A percentile compares a stretch with the other conserved stretches of the same genome.
Evolutionary conservation across 169 alveolate genomes (phyloP).

Genomic region (Eimeria zaria): DNA sequence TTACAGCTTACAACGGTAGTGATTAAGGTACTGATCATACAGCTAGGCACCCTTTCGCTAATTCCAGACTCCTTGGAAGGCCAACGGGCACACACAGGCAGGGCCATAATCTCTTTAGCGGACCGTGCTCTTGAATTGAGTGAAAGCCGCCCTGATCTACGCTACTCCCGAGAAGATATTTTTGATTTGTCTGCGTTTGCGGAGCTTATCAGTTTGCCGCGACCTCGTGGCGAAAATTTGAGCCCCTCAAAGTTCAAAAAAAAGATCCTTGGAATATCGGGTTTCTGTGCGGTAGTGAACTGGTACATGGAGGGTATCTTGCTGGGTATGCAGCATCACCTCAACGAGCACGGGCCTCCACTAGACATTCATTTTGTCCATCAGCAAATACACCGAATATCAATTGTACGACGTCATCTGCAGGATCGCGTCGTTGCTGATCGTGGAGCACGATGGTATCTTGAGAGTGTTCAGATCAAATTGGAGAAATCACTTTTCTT

Average conservation of each 20-base stretch:
- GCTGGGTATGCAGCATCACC: neutral
- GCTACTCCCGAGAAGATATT: neutral
- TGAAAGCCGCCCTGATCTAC: neutral
- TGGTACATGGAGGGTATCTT: neutral
- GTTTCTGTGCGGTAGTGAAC: neutral
- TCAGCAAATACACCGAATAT: neutral
- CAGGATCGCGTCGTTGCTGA: neutral
- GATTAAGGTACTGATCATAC: neutral
- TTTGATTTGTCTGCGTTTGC: neutral
- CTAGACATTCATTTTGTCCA: neutral
- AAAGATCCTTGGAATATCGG: neutral
- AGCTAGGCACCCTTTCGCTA: neutral
- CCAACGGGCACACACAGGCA: neutral
- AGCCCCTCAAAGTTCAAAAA: neutral
- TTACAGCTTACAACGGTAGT: neutral
- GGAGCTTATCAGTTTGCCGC: neutral
- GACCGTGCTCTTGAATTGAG: neutral
- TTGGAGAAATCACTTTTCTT: neutral
- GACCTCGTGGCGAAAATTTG: neutral
- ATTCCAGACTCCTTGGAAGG: neutral
- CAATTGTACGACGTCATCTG: neutral
- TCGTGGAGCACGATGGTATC: neutral
- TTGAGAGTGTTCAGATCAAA: neutral
- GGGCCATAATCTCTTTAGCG: neutral
- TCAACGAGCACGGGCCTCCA: neutral